Conservation (phyloP, 768 basidiomycete genomes). For the Tubosaeta sp. region DNA sequence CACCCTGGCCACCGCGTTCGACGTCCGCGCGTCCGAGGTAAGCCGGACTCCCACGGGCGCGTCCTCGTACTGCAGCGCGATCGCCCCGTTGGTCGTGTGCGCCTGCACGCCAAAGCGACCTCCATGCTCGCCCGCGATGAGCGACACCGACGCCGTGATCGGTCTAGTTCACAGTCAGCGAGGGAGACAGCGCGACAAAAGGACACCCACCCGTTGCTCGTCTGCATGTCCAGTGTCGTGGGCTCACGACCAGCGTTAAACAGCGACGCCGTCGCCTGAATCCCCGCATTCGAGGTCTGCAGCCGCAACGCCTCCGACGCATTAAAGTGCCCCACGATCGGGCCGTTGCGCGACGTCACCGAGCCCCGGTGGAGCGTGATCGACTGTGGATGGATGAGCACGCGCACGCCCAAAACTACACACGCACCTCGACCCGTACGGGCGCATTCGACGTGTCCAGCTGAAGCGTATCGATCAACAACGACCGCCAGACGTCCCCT, state of each 20-base stretch:
- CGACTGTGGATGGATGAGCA: constrained; percentile 24
- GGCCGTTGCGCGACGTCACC: constrained; percentile 30
- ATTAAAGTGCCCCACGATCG: constrained; percentile 38
- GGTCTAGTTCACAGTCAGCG: neutral
- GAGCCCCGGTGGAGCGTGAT: constrained; percentile 20
- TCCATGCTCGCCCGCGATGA: constrained; percentile 25
- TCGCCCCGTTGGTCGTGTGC: constrained; percentile 31
- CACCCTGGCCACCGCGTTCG: constrained; percentile 28
- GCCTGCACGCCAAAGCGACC: constrained; percentile 32
- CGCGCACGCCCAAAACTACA: too few species aligned
- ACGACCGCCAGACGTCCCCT: constrained; percentile 23
- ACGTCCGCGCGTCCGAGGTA: constrained; percentile 28
- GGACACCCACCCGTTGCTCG: neutral
- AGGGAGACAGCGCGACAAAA: neutral
- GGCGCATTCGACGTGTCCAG: constrained; percentile 23
- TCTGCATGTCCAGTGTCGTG: constrained; percentile 13
- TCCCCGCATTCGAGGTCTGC: constrained; percentile 33
- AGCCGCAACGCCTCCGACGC: constrained; percentile 25
- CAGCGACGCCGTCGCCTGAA: constrained; percentile 27
- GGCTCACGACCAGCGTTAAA: neutral
- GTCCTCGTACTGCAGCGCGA: constrained; percentile 27
- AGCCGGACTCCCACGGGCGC: constrained; percentile 31
- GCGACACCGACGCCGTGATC: constrained; percentile 18
- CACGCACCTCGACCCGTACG: constrained; percentile 28
- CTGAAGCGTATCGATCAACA: constrained; percentile 25